phyloP scores from a whole-genome alignment of 441 rosid genomes.

The Jatropha multifida region DNA sequence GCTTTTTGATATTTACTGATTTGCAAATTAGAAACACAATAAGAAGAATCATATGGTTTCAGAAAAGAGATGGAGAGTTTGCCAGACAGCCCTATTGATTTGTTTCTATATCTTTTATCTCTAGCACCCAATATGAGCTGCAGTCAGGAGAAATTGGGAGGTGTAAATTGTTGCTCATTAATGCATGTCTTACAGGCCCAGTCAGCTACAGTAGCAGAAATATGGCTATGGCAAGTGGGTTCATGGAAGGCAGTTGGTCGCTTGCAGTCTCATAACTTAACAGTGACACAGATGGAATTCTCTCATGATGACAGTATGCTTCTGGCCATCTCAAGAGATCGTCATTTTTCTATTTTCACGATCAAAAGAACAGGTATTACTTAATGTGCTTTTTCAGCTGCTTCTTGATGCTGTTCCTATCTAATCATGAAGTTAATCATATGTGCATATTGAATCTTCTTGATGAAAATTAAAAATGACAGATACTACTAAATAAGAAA shows the following conservation, averaged over 20 bases:
- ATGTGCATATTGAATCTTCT: neutral
- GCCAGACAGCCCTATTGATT: neutral
- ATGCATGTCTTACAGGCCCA: constrained; percentile 59
- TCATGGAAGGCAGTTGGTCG: constrained; percentile 88
- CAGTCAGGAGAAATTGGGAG: neutral
- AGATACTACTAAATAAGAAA: constrained; percentile 24
- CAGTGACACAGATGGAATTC: constrained; percentile 91
- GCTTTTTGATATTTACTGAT: neutral
- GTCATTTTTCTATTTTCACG: constrained; percentile 83
- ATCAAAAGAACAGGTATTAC: constrained; percentile 57
- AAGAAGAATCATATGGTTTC: neutral
- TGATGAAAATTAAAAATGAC: neutral
- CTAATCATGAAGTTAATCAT: neutral
- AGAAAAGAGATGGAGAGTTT: neutral
- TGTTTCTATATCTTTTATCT: neutral
- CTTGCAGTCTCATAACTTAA: constrained; percentile 88
- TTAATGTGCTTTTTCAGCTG: constrained; percentile 4
- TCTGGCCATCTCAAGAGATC: constrained; percentile 90
- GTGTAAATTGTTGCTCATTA: neutral
- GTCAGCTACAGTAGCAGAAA: constrained; percentile 76
- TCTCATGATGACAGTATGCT: constrained; percentile 77
- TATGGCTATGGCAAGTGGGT: constrained; percentile 94
- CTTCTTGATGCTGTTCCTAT: neutral
- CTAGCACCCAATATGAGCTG: neutral
- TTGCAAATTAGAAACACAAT: neutral